Conservation (phyloP, 257 asterid genomes). For the Solanum rostratum region DNA sequence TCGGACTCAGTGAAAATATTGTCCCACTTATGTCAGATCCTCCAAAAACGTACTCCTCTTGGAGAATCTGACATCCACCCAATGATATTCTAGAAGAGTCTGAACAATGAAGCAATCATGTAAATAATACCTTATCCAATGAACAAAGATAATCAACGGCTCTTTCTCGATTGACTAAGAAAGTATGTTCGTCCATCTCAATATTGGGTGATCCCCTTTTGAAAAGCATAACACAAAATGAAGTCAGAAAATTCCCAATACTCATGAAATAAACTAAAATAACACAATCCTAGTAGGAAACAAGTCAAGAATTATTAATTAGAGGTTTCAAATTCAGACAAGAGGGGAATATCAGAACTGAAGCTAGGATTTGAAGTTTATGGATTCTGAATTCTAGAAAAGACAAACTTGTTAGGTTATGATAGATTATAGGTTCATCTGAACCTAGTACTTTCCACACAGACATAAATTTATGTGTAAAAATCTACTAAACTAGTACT, state of each 20-base stretch:
- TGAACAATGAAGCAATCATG: not conserved
- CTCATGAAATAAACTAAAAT: not conserved
- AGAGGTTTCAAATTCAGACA: not conserved
- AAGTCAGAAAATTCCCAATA: not conserved
- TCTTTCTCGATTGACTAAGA: slow-evolving; percentile 81
- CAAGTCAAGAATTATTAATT: not conserved
- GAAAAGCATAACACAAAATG: not conserved
- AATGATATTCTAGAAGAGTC: not conserved
- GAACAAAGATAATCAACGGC: slow-evolving; percentile 95
- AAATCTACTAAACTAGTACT: too few relatives aligned
- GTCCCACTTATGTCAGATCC: not conserved
- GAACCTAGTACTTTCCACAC: not conserved
- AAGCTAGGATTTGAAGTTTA: not conserved
- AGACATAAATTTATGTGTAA: too few relatives aligned
- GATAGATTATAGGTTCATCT: too few relatives aligned
- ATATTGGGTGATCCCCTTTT: slow-evolving; percentile 89
- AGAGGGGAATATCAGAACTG: not conserved
- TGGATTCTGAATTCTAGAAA: not conserved
- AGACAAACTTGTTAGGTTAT: not conserved
- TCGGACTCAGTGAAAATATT: not conserved
- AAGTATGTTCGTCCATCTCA: slow-evolving; percentile 93
- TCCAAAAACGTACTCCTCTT: not conserved
- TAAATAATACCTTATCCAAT: slow-evolving; percentile 56
- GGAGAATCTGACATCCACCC: not conserved
- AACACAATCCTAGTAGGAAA: not conserved